These are phyloP conservation scores for Globisporangium acanthophoron DNA, from an alignment of 352 stramenopile genomes.

Conservation along the genomic window DNA sequence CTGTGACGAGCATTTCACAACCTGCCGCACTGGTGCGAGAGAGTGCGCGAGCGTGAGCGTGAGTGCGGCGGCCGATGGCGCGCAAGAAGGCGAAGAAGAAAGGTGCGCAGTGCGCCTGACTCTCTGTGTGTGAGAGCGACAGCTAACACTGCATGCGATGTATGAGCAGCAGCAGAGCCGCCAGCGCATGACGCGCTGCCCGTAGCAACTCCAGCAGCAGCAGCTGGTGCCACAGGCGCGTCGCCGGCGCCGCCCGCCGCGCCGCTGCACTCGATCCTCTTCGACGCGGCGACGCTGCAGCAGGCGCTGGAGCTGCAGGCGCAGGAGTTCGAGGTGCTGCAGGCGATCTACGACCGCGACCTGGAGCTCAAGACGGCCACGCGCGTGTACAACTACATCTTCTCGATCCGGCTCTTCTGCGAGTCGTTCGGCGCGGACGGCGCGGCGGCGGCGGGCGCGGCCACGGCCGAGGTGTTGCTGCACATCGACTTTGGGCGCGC, in stretches of 20 bases:
- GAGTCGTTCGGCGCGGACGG: conserved; percentile 23
- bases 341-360: conserved; percentile 80
- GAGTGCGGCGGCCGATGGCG: conserved; percentile 29
- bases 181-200: neutral
- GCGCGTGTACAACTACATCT: conserved; percentile 80
- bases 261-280: conserved; percentile 12
- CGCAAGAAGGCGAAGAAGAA: conserved; percentile 81
- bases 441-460: conserved; percentile 15
- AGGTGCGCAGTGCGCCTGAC: conserved; percentile 18
- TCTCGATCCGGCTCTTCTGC: conserved; percentile 67
- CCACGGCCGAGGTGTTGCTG: conserved; percentile 57
- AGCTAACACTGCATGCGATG: neutral
- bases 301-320: conserved; percentile 59
- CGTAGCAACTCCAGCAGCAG: neutral
- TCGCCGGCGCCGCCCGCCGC: conserved; percentile 10
- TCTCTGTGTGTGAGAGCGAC: conserved; percentile 1
- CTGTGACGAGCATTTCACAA: no score
- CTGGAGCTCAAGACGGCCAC: conserved; percentile 63
- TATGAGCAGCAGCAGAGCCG: neutral
- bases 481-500: conserved; percentile 66
- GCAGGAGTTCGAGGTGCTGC: conserved; percentile 78
- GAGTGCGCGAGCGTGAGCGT: no score
- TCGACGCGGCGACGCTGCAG: conserved; percentile 35
- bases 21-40: no score
- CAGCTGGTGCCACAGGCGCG: neutral